Evolutionary conservation across 768 basidiomycete species (phyloP), one percentile per base, ranked within the genome.

Genomic region (Porpolomopsis calyptriformis): DNA sequence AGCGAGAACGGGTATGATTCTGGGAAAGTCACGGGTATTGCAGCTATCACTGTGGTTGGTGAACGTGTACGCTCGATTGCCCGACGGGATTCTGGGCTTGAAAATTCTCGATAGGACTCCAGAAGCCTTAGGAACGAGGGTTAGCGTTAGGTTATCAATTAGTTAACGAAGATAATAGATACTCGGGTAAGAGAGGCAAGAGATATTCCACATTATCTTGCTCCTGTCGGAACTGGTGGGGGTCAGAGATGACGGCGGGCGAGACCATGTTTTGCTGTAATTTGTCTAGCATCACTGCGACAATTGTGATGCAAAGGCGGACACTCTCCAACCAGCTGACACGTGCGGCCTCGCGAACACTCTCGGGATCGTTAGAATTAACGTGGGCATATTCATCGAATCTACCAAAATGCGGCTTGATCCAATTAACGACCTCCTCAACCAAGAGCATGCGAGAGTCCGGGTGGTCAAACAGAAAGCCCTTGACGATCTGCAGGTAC

Each of bases 1-100:
- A 98, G 71, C 4, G 89, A 82, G 62, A 96, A 92, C 0, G 94
- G 94, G 60, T 97, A 92, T 0, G 92, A 84, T 52, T 91, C 85
- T 0, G 94, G 94, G 65, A 97, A 97, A 1, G 86, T 84, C 36
- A 87, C 79, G 0, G 91, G 92, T 2, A 74, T 59, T 1, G 68
- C 58, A 18, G 79, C 64, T 40, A 80, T 76, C 22, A 70, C 64
- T 2, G 82, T 79, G 2, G 76, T 71, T 1, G 71, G 69, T 0
- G 82, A 73, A 39, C 74, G 76, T 22, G 73, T 76, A 35, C 76
- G 78, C 55, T 85, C 82, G 37, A 97, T 74, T 1, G 80, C 78
- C 44, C 74, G 76, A 33, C 71, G 73, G 16, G 83, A 85, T 0
- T 70, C 74, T 0, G 80, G 68, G 52, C 65, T 80, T 53, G 85